phyloP scores from a whole-genome alignment of 768 basidiomycete species.

The Mrakia gelida region DNA sequence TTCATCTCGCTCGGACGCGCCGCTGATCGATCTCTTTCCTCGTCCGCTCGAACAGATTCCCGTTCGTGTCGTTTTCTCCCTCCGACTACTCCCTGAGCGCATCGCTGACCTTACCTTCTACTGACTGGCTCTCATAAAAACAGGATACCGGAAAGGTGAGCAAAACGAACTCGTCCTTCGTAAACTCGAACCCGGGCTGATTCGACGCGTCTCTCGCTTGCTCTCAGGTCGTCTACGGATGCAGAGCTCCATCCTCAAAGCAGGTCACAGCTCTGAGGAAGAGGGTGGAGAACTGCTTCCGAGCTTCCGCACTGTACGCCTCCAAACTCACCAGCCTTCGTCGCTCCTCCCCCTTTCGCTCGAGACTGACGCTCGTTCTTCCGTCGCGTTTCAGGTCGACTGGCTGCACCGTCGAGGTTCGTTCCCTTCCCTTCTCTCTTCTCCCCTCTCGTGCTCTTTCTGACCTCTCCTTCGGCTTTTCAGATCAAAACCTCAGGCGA shows the following conservation, averaged over 20 bases:
- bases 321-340: too few species aligned
- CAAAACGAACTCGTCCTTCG: not conserved
- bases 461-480: not conserved
- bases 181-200: not conserved
- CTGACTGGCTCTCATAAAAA: too few species aligned
- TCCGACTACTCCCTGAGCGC: too few species aligned
- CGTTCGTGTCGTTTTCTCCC: not conserved
- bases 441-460: too few species aligned
- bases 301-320: slow-evolving; percentile 15
- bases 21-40: not conserved
- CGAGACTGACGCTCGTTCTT: not conserved
- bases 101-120: not conserved
- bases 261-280: slow-evolving; percentile 5
- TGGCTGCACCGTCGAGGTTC: slow-evolving; percentile 7
- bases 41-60: not conserved
- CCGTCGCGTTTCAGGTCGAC: not conserved
- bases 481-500: slow-evolving; percentile 8
- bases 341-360: not conserved
- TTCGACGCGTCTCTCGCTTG: not conserved
- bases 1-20: not conserved
- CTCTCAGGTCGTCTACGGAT: slow-evolving; percentile 7
- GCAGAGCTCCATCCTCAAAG: slow-evolving; percentile 9
- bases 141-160: not conserved
- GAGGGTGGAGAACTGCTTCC: slow-evolving; percentile 16
- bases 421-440: not conserved